These are phyloP conservation scores for Kodamaea fungicola DNA, from an alignment of 1,139 yeast genomes.

Conservation along the genomic window DNA sequence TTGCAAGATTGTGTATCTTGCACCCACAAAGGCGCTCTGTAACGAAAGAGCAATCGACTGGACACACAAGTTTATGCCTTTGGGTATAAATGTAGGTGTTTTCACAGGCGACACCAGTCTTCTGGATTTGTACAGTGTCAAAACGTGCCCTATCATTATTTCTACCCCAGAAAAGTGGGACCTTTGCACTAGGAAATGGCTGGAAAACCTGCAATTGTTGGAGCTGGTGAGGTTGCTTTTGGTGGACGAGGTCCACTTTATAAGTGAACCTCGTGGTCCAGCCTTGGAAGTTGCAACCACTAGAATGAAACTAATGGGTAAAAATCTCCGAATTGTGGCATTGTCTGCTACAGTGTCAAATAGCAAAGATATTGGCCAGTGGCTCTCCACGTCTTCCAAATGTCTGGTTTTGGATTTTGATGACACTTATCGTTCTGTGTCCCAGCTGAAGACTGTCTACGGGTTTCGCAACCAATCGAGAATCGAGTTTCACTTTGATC, in stretches of 20 bases:
- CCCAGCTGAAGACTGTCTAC: slow-evolving; percentile 36
- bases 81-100: slow-evolving; percentile 39
- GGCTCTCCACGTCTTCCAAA: slow-evolving; percentile 23
- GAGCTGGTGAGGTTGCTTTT: slow-evolving; percentile 32
- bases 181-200: slow-evolving; percentile 47
- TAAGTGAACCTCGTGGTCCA: slow-evolving; percentile 49
- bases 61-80: slow-evolving; percentile 30
- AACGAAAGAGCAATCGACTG: slow-evolving; percentile 42
- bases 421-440: slow-evolving; percentile 46
- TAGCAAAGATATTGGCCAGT: slow-evolving; percentile 43
- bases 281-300: slow-evolving; percentile 51
- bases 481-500: slow-evolving; percentile 46
- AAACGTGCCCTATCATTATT: slow-evolving; percentile 43
- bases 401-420: slow-evolving; percentile 39
- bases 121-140: slow-evolving; percentile 29
- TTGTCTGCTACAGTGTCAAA: slow-evolving; percentile 56
- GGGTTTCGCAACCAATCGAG: slow-evolving; percentile 26
- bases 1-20: slow-evolving; percentile 44
- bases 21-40: slow-evolving; percentile 55
- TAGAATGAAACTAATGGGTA: slow-evolving; percentile 40
- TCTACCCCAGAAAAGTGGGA: slow-evolving; percentile 64
- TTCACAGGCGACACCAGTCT: slow-evolving; percentile 40
- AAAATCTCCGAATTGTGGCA: slow-evolving; percentile 43
- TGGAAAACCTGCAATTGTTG: slow-evolving; percentile 27
- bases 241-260: slow-evolving; percentile 50